Conservation (phyloP, 371 early-diverging fungal genomes). For the Apophysomyces ossiformis region DNA sequence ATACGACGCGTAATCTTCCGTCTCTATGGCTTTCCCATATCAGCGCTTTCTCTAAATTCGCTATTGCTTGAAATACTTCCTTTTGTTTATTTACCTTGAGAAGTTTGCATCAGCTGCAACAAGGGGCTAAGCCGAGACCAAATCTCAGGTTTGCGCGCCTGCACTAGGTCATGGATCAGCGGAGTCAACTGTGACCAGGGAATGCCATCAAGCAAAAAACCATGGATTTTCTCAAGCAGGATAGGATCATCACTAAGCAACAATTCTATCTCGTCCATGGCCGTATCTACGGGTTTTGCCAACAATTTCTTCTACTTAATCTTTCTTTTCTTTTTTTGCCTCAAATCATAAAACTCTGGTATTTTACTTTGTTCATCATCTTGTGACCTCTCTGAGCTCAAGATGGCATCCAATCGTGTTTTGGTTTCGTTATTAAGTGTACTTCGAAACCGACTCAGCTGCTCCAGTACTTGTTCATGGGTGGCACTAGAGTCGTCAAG, state of each 20-base stretch:
- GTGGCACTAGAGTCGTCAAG: conserved; percentile 14
- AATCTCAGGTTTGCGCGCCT: conserved; percentile 16
- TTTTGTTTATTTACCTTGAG: not conserved
- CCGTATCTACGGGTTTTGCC: not conserved
- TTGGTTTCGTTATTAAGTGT: not conserved
- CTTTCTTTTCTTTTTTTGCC: not conserved
- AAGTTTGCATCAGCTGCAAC: conserved; percentile 10
- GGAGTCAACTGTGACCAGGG: conserved; percentile 12
- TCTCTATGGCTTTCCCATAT: conserved; percentile 9
- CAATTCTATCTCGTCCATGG: not conserved
- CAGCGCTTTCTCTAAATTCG: not conserved
- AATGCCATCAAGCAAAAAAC: not conserved
- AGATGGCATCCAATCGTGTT: not conserved
- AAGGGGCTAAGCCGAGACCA: conserved; percentile 15
- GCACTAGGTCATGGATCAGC: conserved; percentile 9
- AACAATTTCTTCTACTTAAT: not conserved
- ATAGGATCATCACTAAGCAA: not conserved
- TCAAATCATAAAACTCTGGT: not conserved
- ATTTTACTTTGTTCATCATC: not conserved
- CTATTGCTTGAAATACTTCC: not conserved
- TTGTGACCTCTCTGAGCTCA: not conserved
- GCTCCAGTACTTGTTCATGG: conserved; percentile 18
- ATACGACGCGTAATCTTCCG: conserved; percentile 28
- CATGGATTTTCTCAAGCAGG: not conserved
- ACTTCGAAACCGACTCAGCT: not conserved